These are phyloP conservation scores for Cercophora scortea DNA, from an alignment of 495 filamentous ascomycete species.

Conservation along the genomic window DNA sequence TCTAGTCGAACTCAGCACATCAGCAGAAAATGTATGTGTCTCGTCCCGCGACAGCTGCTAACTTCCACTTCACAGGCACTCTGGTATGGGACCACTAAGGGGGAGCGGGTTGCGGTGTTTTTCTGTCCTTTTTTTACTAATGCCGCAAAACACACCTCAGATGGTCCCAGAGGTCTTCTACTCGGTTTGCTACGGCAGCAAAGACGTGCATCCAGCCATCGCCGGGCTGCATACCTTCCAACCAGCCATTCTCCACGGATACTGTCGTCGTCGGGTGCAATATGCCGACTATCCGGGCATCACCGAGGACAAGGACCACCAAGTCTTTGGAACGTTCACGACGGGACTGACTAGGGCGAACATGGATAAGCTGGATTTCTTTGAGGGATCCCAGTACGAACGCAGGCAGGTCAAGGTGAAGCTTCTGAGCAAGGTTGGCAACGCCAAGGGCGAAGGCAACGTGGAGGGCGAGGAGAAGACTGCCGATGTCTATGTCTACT, in stretches of 20 bases:
- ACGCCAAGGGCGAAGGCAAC: constrained; percentile 33
- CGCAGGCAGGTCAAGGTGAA: constrained; percentile 53
- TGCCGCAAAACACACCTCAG: constrained; percentile 18
- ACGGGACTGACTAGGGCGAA: constrained; percentile 73
- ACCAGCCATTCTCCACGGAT: constrained; percentile 68
- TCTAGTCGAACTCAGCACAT: not conserved
- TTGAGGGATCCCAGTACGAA: constrained; percentile 73
- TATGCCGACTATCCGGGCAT: constrained; percentile 83
- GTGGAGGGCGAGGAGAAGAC: constrained; percentile 51
- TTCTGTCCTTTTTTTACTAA: too few species aligned
- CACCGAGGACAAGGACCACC: constrained; percentile 38
- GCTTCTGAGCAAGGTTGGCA: constrained; percentile 38
- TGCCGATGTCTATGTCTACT: constrained; percentile 75
- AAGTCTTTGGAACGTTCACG: constrained; percentile 75
- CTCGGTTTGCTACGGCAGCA: constrained; percentile 64
- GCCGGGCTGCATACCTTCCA: constrained; percentile 49
- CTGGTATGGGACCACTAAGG: constrained; percentile 17
- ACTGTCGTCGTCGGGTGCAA: constrained; percentile 51
- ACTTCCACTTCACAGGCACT: constrained; percentile 25
- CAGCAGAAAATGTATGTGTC: not conserved
- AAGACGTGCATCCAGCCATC: constrained; percentile 16
- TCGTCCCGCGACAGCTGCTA: not conserved
- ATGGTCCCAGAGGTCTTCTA: constrained; percentile 80
- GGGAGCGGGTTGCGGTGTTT: too few species aligned
- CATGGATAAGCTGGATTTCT: constrained; percentile 66